Evolutionary conservation across 2,329 filamentous ascomycete species (phyloP), one percentile per base, ranked within the genome.

Genomic region (Pseudogymnoascus sp.): DNA sequence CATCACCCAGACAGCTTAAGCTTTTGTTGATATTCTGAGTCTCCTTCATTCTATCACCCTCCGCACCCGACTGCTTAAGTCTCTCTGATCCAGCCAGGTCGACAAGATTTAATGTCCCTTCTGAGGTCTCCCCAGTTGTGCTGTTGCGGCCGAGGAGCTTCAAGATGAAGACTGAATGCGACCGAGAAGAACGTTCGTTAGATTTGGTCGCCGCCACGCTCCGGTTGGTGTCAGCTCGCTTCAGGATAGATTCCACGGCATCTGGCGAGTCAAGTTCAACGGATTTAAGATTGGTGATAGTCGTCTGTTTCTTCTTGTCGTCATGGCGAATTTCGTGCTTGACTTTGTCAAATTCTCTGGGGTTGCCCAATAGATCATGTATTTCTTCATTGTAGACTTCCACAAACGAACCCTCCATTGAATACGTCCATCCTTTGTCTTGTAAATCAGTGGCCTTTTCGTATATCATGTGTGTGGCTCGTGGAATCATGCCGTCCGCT

Each of bases 351-450:
- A 91, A 81, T 19, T 87, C 82, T 62, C 88, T 86, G 0, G 88
- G 84, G 62, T 82, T 84, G 11, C 87, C 87, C 3, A 99, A 83
- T 13, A 99, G 78, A 74, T 99, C 95, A 73, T 97, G 92, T 67
- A 99, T 82, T 66, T 96, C 95, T 74, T 99, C 95, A 67, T 99
- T 97, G 83, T 99, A 99, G 5, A 99, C 95, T 73, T 99, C 95
- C 13, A 97, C 86, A 72, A 99, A 99, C 63, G 88, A 93, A 6
- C 95, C 95, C 73, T 96, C 90, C 86, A 99, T 96, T 0, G 83
- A 89, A 76, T 99, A 99, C 42, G 82, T 84, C 95, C 95, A 99
- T 24, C 93, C 95, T 74, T 97, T 96, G 68, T 93, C 90, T 74
- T 89, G 87, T 16, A 99, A 80, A 61, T 87, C 83, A 65, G 87